A percentile compares a stretch with the other conserved stretches of the same genome.
Evolutionary conservation across 108 stramenopile species (phyloP).

Genomic region (Phaeodactylum tricornutum): DNA sequence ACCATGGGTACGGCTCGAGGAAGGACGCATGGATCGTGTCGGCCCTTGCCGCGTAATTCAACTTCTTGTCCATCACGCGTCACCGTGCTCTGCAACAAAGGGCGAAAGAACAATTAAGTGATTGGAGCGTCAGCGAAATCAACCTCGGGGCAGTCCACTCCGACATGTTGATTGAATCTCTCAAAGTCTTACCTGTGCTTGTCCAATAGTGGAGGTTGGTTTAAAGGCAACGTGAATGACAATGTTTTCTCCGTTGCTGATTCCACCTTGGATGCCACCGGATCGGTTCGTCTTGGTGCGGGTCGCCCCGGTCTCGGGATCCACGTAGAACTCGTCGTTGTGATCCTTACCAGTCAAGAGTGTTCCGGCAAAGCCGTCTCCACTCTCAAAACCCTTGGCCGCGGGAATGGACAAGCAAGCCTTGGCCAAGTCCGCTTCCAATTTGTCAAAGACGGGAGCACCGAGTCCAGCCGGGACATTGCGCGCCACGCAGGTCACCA

Average conservation of each 20-base stretch:
- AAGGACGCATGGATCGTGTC: constrained; percentile 98
- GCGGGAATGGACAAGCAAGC: constrained; percentile 99
- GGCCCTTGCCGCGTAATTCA: constrained; percentile 91
- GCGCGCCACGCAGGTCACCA: constrained; percentile 86
- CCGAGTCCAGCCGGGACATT: constrained; percentile 96
- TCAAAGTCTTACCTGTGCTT: constrained; percentile 60
- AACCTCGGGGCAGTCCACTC: too few relatives aligned
- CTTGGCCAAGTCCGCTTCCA: constrained; percentile 98
- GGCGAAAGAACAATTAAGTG: background rate
- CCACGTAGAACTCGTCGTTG: constrained; percentile 98
- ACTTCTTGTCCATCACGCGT: constrained; percentile 92
- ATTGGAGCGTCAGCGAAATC: too few relatives aligned
- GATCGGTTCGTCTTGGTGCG: constrained; percentile 92
- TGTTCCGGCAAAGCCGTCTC: constrained; percentile 94
- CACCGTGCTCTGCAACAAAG: constrained; percentile 64
- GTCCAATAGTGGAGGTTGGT: constrained; percentile 92
- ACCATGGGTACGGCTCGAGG: constrained; percentile 96
- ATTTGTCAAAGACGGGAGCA: constrained; percentile 96
- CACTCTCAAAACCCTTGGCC: constrained; percentile 98
- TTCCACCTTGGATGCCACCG: constrained; percentile 98
- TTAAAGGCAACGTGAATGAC: constrained; percentile 95
- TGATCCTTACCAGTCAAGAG: constrained; percentile 91
- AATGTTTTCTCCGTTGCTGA: constrained; percentile 95
- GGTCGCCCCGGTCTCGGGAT: constrained; percentile 84
- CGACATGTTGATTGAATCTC: too few relatives aligned